Evolutionary conservation across 305 asterid genomes (phyloP).

Genomic region (Fraxinus albicans): DNA sequence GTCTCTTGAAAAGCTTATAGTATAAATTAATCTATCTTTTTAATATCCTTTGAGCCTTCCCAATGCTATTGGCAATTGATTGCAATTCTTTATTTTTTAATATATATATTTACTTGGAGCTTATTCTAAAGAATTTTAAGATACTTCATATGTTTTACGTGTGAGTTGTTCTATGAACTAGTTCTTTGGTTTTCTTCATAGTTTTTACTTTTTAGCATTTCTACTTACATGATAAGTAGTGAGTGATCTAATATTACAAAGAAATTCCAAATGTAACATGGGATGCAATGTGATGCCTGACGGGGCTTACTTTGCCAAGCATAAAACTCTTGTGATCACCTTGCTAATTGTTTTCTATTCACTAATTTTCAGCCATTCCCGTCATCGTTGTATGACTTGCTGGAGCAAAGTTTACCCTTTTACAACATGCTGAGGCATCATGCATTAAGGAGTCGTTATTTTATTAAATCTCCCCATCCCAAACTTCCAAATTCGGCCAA

Average conservation of each 20-base stretch:
- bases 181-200: background rate
- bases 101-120: background rate
- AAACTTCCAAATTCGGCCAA: conserved; percentile 70
- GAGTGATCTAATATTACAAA: background rate
- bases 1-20: background rate
- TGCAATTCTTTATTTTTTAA: background rate
- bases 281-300: background rate
- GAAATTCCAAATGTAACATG: background rate
- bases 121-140: background rate
- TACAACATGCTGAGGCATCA: conserved; percentile 68
- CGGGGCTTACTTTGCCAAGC: background rate
- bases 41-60: background rate
- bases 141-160: background rate
- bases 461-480: conserved; percentile 38
- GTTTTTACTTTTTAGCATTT: background rate
- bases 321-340: background rate
- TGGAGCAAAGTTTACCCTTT: conserved; percentile 88
- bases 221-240: background rate
- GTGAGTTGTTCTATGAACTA: background rate
- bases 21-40: background rate
- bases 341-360: background rate
- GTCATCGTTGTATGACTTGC: conserved; percentile 57
- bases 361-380: conserved; percentile 71
- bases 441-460: conserved; percentile 28
- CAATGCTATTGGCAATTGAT: background rate